Percentiles rank a stretch among this genome's conserved stretches.
These are phyloP conservation scores for Porphyrellus cyaneotinctus DNA, from an alignment of 768 basidiomycete species.

Conservation along the genomic window DNA sequence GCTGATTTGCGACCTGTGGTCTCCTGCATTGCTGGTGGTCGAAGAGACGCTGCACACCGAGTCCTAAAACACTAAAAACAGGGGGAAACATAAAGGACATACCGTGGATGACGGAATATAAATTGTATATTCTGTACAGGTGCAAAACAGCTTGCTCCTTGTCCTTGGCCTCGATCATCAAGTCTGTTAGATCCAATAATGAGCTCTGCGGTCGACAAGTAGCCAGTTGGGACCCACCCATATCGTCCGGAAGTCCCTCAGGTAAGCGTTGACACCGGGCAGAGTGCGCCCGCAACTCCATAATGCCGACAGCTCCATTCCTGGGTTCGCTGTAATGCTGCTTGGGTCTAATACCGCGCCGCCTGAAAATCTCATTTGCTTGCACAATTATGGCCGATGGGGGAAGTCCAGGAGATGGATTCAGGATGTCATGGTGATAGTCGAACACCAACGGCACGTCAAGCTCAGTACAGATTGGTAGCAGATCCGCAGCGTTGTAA, in stretches of 20 bases:
- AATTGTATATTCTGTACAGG: constrained; percentile 69
- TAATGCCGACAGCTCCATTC: constrained; percentile 75
- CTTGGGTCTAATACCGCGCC: constrained; percentile 80
- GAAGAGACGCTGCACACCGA: constrained; percentile 30
- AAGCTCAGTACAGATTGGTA: constrained; percentile 84
- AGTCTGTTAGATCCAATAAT: constrained; percentile 40
- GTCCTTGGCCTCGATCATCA: constrained; percentile 94
- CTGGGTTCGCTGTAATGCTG: constrained; percentile 91
- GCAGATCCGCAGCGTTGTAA: constrained; percentile 83
- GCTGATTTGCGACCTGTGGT: constrained; percentile 43
- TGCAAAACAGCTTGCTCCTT: constrained; percentile 93
- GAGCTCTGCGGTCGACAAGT: not conserved
- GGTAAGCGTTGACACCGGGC: constrained; percentile 75
- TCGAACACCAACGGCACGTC: constrained; percentile 71
- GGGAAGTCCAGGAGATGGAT: constrained; percentile 51
- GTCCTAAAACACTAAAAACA: not conserved
- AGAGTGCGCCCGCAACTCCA: constrained; percentile 85
- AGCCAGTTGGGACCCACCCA: constrained; percentile 40
- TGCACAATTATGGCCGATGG: constrained; percentile 66
- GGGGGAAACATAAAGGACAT: constrained; percentile 13
- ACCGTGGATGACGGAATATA: constrained; percentile 64
- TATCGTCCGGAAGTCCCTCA: constrained; percentile 57
- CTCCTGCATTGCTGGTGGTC: constrained; percentile 39
- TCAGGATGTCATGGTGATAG: constrained; percentile 80
- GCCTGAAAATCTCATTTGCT: constrained; percentile 68